Evolutionary conservation across 2,329 filamentous ascomycete species (phyloP), one percentile per base, ranked within the genome.

Genomic region (Periconia digitata): DNA sequence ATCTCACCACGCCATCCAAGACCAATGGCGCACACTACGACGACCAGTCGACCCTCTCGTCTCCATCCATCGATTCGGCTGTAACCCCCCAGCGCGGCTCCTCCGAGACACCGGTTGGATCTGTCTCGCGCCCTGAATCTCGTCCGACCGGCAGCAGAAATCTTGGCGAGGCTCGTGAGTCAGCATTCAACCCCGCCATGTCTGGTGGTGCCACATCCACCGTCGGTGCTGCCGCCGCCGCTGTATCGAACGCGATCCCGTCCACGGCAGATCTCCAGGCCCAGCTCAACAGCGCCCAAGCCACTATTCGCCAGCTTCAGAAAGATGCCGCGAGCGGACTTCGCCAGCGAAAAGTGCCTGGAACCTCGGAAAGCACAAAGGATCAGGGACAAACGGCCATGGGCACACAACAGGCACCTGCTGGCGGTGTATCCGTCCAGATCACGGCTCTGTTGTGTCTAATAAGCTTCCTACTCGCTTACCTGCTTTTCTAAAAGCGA

Each of bases 401-500:
- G 76, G 67, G 79, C 74, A 59, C 73, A 38, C 71, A 73, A 46
- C 72, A 82, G 71, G 70, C 85, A 74, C 58, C 75, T 36, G 71
- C 76, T 17, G 85, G 91, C 60, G 92, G 94, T 18, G 92, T 99
- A 3, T 86, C 94, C 0, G 84, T 99, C 42, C 87, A 92, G 71
- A 83, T 92, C 54, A 89, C 89, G 38, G 92, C 94, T 18, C 78
- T 84, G 18, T 77, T 99, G 37, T 96, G 92, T 70, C 78, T 99
- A 63, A 63, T 95, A 55, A 92, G 90, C 78, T 99, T 99, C 77
- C 74, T 99, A 67, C 82, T 97, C 61, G 94, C 91, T 46, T 99
- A 96, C 75, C 84, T 97, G 73, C 91, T 99, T 79, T 99, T 99
- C 74, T 99, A 85, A 79, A 32, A 32, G 8, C 27, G 8, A 32